A percentile compares a stretch with the other conserved stretches of the same genome.
Evolutionary conservation across 345 rosid genomes (phyloP).

Genomic region (Euphorbia pulcherrima): DNA sequence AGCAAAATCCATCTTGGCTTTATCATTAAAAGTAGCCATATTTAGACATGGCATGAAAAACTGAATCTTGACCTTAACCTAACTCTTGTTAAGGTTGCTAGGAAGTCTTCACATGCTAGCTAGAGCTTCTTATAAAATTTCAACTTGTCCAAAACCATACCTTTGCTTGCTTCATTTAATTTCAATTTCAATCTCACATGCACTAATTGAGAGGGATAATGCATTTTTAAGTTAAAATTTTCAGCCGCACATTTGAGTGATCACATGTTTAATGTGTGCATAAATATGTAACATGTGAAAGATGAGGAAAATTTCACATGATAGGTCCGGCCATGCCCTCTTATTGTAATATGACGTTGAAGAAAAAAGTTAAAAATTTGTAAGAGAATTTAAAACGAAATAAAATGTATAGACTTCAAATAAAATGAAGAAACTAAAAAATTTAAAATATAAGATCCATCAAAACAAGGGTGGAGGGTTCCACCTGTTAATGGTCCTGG

Average conservation of each 20-base stretch:
- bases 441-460: too few relatives aligned
- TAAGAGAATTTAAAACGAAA: too few relatives aligned
- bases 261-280: constrained; percentile 45
- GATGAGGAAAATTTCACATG: constrained; percentile 45
- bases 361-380: too few relatives aligned
- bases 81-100: constrained; percentile 29
- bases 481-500: too few relatives aligned
- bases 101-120: constrained; percentile 41
- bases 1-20: constrained; percentile 33
- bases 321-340: constrained; percentile 42
- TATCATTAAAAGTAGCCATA: constrained; percentile 29
- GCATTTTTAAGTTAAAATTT: neutral
- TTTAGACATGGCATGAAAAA: constrained; percentile 44
- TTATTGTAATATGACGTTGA: too few relatives aligned
- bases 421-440: too few relatives aligned
- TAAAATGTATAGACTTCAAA: too few relatives aligned
- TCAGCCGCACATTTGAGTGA: constrained; percentile 31
- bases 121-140: constrained; percentile 10
- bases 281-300: constrained; percentile 38
- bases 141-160: neutral
- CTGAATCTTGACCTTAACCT: constrained; percentile 50
- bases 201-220: neutral
- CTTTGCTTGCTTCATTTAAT: neutral
- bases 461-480: too few relatives aligned
- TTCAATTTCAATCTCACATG: neutral